Percentiles rank a stretch among this genome's conserved stretches.
phyloP scores from a whole-genome alignment of 1,139 yeast species.

The Protomyces inundatus region DNA sequence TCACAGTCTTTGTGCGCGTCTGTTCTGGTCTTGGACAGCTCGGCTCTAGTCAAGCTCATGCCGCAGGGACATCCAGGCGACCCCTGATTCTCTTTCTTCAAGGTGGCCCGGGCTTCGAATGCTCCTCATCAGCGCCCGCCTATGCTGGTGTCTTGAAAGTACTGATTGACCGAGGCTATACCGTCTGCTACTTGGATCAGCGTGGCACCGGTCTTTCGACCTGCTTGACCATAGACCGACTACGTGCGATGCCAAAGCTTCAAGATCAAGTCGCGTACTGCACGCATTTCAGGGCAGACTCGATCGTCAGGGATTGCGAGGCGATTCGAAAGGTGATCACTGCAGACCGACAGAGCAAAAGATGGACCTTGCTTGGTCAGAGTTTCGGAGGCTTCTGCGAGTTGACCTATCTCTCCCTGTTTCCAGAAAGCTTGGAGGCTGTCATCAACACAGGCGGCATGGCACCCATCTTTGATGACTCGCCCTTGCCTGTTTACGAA shows the following conservation, averaged over 20 bases:
- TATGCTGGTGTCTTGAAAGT: conserved; percentile 42
- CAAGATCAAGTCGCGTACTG: conserved; percentile 43
- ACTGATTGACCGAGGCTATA: conserved; percentile 46
- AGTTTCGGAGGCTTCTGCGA: conserved; percentile 55
- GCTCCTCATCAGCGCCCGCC: conserved; percentile 40
- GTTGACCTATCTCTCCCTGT: conserved; percentile 49
- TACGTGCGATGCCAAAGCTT: conserved; percentile 35
- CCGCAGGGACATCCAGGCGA: not conserved
- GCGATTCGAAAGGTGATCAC: conserved; percentile 43
- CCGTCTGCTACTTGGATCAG: conserved; percentile 51
- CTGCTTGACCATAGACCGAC: not conserved
- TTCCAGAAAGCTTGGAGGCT: conserved; percentile 2
- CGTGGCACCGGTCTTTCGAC: conserved; percentile 39
- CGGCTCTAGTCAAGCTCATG: conserved; percentile 5
- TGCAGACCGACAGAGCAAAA: conserved; percentile 32
- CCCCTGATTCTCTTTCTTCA: conserved; percentile 45
- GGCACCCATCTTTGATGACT: conserved; percentile 46
- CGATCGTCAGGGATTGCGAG: conserved; percentile 45
- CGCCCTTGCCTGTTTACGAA: conserved; percentile 48
- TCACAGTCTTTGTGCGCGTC: conserved; percentile 22
- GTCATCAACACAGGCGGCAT: conserved; percentile 52
- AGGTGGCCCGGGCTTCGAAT: conserved; percentile 55
- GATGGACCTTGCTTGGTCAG: conserved; percentile 55
- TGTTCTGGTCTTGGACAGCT: conserved; percentile 27
- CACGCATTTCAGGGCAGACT: conserved; percentile 46